Percentiles rank a stretch among this genome's conserved stretches.
These are phyloP conservation scores for Entomortierella parvispora DNA, from an alignment of 192 early-diverging fungal genomes.

Conservation along the genomic window DNA sequence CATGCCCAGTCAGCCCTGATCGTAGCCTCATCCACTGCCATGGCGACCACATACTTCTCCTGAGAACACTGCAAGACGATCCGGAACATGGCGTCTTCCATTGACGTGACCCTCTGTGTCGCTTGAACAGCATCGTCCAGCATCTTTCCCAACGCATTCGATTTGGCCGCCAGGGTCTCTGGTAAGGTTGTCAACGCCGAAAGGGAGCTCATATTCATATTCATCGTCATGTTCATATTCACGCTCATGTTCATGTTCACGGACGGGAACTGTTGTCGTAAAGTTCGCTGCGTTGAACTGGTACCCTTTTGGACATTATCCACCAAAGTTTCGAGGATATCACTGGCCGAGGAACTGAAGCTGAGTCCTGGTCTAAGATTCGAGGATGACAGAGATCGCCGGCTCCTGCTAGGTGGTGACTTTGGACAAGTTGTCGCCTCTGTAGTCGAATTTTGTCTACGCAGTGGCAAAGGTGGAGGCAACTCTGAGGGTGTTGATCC, in stretches of 20 bases:
- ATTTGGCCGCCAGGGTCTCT: conserved; percentile 3
- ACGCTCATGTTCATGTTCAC: conserved; percentile 26
- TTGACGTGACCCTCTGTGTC: conserved; percentile 14
- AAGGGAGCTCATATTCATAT: conserved; percentile 10
- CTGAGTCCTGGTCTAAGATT: conserved; percentile 13
- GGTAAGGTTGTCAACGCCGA: conserved; percentile 17
- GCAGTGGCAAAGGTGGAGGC: neutral
- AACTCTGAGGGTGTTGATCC: neutral
- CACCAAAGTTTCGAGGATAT: conserved; percentile 30
- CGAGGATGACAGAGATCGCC: conserved; percentile 2
- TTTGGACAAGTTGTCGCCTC: neutral
- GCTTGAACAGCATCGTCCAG: conserved; percentile 22
- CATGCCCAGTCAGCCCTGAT: conserved; percentile 50
- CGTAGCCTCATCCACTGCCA: conserved; percentile 20
- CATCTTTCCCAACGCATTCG: conserved; percentile 24
- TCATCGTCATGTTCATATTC: conserved; percentile 1
- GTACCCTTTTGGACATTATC: conserved; percentile 40
- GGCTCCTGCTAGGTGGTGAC: neutral
- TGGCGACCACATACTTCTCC: conserved; percentile 36
- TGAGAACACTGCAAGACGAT: conserved; percentile 43
- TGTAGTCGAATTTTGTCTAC: neutral
- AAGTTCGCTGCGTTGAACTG: conserved; percentile 16
- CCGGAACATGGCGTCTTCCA: conserved; percentile 37
- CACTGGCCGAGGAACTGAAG: conserved; percentile 22
- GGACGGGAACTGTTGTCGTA: conserved; percentile 25